Conservation (phyloP, 2,329 filamentous ascomycete genomes). For the Penicillium sp. region DNA sequence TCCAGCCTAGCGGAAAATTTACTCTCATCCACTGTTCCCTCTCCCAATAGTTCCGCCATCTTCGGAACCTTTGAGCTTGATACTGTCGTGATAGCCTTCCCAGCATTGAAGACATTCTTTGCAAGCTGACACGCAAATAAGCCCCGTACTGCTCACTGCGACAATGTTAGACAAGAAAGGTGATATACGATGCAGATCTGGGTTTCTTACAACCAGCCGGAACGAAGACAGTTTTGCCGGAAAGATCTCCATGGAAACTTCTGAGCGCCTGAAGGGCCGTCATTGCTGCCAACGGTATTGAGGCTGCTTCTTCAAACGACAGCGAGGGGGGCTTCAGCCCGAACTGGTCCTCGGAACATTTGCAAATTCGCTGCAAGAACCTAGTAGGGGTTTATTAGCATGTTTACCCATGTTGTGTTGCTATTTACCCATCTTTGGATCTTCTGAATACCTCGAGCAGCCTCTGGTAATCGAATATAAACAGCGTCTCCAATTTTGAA, state of each 20-base stretch:
- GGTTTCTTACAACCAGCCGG: constrained; percentile 46
- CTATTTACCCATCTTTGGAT: too few relatives aligned
- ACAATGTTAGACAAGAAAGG: background rate
- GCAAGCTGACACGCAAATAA: constrained; percentile 54
- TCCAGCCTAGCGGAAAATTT: too few relatives aligned
- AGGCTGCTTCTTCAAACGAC: constrained; percentile 49
- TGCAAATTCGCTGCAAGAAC: constrained; percentile 45
- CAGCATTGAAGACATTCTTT: constrained; percentile 55
- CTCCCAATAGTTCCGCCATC: constrained; percentile 48
- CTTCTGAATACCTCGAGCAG: constrained; percentile 31
- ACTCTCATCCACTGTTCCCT: constrained; percentile 53
- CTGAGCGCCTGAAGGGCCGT: constrained; percentile 48
- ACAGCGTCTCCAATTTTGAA: constrained; percentile 48
- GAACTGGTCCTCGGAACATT: constrained; percentile 36
- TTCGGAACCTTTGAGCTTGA: constrained; percentile 57
- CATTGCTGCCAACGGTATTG: constrained; percentile 12
- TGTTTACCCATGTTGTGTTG: too few relatives aligned
- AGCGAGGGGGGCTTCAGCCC: constrained; percentile 47
- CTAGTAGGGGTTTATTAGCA: constrained; percentile 21
- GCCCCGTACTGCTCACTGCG: constrained; percentile 53
- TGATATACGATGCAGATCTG: background rate
- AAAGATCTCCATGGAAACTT: constrained; percentile 50
- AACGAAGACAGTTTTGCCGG: constrained; percentile 58
- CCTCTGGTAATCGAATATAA: constrained; percentile 40
- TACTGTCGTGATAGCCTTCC: constrained; percentile 55